A percentile compares a stretch with the other conserved stretches of the same genome.
Evolutionary conservation across 1,284 basidiomycete species (phyloP).

Genomic region (Sanguinoderma infundibulare): DNA sequence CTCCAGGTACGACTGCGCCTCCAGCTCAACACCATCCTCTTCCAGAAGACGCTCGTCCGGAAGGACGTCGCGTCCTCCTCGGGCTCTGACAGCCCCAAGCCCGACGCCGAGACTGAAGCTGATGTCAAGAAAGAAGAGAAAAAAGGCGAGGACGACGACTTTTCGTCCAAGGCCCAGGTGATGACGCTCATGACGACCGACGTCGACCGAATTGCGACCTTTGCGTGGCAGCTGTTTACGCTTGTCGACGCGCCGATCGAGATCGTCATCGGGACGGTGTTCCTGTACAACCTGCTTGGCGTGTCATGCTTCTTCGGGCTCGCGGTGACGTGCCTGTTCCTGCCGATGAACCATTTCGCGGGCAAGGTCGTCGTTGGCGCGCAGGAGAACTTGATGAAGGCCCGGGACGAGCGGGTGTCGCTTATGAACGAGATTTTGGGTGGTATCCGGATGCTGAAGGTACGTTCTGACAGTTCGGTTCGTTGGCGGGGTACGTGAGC

Average conservation of each 20-base stretch:
- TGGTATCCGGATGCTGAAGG: slow-evolving; percentile 31
- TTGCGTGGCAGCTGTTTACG: slow-evolving; percentile 79
- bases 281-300: slow-evolving; percentile 84
- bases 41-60: slow-evolving; percentile 87
- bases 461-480: slow-evolving; percentile 32
- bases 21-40: slow-evolving; percentile 87
- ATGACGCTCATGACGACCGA: slow-evolving; percentile 91
- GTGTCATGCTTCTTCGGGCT: slow-evolving; percentile 83
- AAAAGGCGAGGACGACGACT: slow-evolving; percentile 72
- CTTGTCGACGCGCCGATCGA: slow-evolving; percentile 87
- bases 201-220: slow-evolving; percentile 87
- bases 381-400: slow-evolving; percentile 92
- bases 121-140: slow-evolving; percentile 44
- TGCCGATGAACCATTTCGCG: slow-evolving; percentile 88
- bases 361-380: slow-evolving; percentile 83
- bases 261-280: slow-evolving; percentile 78
- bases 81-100: slow-evolving; percentile 27
- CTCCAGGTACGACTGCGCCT: slow-evolving; percentile 76
- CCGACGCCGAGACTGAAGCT: slow-evolving; percentile 1
- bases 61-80: slow-evolving; percentile 82
- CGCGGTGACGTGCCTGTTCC: slow-evolving; percentile 80
- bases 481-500: too few species aligned
- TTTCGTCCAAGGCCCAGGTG: slow-evolving; percentile 89
- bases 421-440: slow-evolving; percentile 87
- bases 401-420: slow-evolving; percentile 87